These are phyloP conservation scores for Sporobolomyces phaffii DNA, from an alignment of 768 basidiomycete genomes.

Conservation along the genomic window DNA sequence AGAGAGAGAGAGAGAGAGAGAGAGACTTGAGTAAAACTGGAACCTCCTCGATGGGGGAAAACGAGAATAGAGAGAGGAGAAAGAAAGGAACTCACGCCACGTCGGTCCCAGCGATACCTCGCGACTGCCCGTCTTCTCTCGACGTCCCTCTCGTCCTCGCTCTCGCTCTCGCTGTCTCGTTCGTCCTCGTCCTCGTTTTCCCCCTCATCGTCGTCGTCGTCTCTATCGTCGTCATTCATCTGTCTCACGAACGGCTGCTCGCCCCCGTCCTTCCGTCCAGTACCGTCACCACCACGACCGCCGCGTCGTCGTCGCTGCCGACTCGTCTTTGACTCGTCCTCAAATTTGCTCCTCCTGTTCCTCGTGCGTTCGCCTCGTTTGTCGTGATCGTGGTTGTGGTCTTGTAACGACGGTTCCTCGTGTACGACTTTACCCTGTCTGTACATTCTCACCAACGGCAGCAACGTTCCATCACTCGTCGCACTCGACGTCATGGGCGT, in stretches of 20 bases:
- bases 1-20: too few relatives aligned
- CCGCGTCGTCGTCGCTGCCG: background rate
- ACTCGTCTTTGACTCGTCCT: slow-evolving; percentile 1
- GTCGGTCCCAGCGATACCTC: slow-evolving; percentile 27
- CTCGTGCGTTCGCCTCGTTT: too few relatives aligned
- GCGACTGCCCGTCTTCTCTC: slow-evolving; percentile 7
- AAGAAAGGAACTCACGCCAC: background rate
- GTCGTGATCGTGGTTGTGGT: too few relatives aligned
- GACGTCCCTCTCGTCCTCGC: slow-evolving; percentile 32
- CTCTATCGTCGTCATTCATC: too few relatives aligned
- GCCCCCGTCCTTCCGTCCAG: too few relatives aligned
- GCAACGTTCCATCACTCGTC: too few relatives aligned
- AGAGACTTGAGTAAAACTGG: too few relatives aligned
- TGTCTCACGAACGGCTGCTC: too few relatives aligned
- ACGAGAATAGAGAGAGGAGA: too few relatives aligned
- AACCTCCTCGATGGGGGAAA: too few relatives aligned
- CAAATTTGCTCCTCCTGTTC: too few relatives aligned
- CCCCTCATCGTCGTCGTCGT: background rate
- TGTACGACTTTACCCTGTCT: slow-evolving; percentile 1
- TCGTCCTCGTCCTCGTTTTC: background rate
- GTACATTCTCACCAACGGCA: slow-evolving; percentile 30
- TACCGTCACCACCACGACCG: background rate
- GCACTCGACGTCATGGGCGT: slow-evolving; percentile 13
- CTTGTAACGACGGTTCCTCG: slow-evolving; percentile 11
- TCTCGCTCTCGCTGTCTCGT: slow-evolving; percentile 5